These are phyloP conservation scores for Malus hybrid DNA, from an alignment of 331 rosid species.

Conservation along the genomic window DNA sequence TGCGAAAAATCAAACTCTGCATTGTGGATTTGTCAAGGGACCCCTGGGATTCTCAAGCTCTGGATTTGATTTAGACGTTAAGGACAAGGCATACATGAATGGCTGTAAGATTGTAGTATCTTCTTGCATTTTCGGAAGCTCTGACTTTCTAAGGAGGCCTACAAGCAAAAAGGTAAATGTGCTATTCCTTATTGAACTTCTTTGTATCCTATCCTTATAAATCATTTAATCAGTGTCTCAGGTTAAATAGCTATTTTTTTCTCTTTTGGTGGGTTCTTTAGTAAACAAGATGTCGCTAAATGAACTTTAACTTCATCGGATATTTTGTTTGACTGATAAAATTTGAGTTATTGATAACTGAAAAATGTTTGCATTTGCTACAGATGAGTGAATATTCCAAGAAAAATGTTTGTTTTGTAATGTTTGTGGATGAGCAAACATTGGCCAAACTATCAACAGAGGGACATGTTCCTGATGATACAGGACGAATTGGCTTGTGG, in stretches of 20 bases:
- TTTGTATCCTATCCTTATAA: neutral
- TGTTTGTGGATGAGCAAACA: constrained; percentile 90
- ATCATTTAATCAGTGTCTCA: neutral
- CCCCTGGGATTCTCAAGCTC: constrained; percentile 52
- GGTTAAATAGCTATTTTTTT: neutral
- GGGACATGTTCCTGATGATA: constrained; percentile 65
- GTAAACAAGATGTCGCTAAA: neutral
- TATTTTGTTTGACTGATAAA: neutral
- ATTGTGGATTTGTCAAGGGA: constrained; percentile 83
- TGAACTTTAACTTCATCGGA: neutral
- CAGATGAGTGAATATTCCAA: constrained; percentile 91
- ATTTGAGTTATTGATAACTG: neutral
- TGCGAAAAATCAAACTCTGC: constrained; percentile 64
- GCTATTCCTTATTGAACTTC: neutral
- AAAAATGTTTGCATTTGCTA: constrained; percentile 12
- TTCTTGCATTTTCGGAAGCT: constrained; percentile 97
- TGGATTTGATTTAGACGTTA: constrained; percentile 74
- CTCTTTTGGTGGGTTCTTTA: neutral
- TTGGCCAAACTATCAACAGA: constrained; percentile 57
- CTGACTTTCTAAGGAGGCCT: constrained; percentile 93
- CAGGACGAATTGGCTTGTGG: constrained; percentile 80
- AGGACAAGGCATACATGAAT: constrained; percentile 65
- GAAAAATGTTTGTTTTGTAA: constrained; percentile 80
- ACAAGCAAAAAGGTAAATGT: constrained; percentile 60
- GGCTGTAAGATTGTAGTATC: constrained; percentile 77